Conservation (phyloP, 371 early-diverging fungal species). For the Umbelopsis sp. region DNA sequence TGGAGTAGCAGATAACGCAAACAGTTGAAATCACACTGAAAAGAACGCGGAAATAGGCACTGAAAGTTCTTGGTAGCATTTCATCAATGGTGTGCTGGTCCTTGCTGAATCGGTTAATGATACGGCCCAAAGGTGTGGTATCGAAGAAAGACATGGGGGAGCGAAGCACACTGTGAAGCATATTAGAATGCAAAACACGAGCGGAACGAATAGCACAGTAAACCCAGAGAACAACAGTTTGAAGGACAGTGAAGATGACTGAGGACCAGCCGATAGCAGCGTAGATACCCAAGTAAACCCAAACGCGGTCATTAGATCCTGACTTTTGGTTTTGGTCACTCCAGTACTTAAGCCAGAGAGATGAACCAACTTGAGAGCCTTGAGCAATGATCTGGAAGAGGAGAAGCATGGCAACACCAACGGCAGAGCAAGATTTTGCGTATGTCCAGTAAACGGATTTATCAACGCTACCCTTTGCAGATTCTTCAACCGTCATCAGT, state of each 20-base stretch:
- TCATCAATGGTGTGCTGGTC: conserved; percentile 80
- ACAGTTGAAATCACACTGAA: conserved; percentile 44
- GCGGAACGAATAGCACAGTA: conserved; percentile 81
- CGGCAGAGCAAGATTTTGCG: conserved; percentile 71
- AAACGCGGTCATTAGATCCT: conserved; percentile 38
- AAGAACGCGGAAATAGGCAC: conserved; percentile 59
- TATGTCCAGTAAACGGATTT: conserved; percentile 76
- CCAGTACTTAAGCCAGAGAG: conserved; percentile 80
- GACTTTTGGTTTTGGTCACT: conserved; percentile 52
- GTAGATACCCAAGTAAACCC: conserved; percentile 77
- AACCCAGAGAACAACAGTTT: conserved; percentile 80
- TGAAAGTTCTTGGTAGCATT: conserved; percentile 63
- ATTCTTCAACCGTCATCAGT: conserved; percentile 76
- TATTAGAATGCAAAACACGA: conserved; percentile 59
- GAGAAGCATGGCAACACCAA: conserved; percentile 58
- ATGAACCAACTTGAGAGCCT: conserved; percentile 54
- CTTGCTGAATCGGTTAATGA: conserved; percentile 77
- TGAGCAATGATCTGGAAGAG: conserved; percentile 63
- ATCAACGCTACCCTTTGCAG: conserved; percentile 81
- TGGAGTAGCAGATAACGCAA: conserved; percentile 49
- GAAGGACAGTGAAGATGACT: conserved; percentile 68
- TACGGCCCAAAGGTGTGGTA: conserved; percentile 61
- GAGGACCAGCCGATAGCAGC: conserved; percentile 77
- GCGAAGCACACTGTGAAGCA: conserved; percentile 55
- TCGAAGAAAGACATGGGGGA: conserved; percentile 83